Conservation (phyloP, 768 basidiomycete species). For the Leccinum rimulosum region DNA sequence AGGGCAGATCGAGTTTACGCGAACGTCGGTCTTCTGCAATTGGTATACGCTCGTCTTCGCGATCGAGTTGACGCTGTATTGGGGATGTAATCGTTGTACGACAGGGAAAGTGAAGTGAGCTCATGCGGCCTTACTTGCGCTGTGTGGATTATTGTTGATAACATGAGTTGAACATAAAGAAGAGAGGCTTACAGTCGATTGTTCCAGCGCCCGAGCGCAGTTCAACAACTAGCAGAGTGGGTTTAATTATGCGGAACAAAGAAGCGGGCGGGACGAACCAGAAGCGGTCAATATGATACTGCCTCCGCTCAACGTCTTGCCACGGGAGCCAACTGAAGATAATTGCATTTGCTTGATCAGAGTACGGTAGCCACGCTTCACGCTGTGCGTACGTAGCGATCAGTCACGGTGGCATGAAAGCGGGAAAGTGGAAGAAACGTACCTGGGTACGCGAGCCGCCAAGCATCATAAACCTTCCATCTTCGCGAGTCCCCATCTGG, state of each 20-base stretch:
- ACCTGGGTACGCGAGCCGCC: constrained; percentile 71
- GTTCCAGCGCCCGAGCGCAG: constrained; percentile 79
- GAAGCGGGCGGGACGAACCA: constrained; percentile 39
- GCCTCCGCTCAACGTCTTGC: constrained; percentile 69
- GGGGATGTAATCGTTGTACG: constrained; percentile 5
- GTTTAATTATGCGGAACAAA: constrained; percentile 1
- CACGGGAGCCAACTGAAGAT: constrained; percentile 79
- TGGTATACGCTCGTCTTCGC: constrained; percentile 82
- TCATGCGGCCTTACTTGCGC: constrained; percentile 91
- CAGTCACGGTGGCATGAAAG: not conserved
- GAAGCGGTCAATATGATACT: constrained; percentile 92
- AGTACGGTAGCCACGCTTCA: constrained; percentile 76
- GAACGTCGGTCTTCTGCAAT: constrained; percentile 76
- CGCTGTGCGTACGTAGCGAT: constrained; percentile 43
- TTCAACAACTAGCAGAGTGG: constrained; percentile 63
- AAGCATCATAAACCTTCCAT: constrained; percentile 75
- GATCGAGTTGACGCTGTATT: constrained; percentile 78
- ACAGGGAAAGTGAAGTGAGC: constrained; percentile 25
- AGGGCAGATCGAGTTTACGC: constrained; percentile 88
- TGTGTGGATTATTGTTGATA: constrained; percentile 50
- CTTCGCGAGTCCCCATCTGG: constrained; percentile 41
- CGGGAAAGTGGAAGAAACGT: constrained; percentile 13
- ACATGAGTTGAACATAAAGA: not conserved
- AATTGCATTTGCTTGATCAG: constrained; percentile 74
- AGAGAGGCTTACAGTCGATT: constrained; percentile 64